Conservation (phyloP, 2,329 filamentous ascomycete genomes). For the Fusarium sp. region DNA sequence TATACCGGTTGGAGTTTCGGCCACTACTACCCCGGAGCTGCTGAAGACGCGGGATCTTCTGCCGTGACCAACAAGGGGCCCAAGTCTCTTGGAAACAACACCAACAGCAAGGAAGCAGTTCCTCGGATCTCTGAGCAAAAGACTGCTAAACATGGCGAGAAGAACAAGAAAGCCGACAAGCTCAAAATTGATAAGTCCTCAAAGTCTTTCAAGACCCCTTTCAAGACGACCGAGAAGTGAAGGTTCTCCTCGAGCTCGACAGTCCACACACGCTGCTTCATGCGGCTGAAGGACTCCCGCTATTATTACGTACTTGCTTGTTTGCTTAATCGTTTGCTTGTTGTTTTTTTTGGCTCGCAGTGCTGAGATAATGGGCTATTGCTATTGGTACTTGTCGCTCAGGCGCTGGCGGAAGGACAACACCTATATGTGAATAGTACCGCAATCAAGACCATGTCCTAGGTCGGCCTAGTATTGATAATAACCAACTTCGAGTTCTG, state of each 20-base stretch:
- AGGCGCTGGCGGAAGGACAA: background rate
- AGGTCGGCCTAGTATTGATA: background rate
- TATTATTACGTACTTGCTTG: background rate
- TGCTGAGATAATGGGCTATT: background rate
- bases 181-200: background rate
- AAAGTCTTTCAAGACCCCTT: background rate
- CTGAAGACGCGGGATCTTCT: background rate
- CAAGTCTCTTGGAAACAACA: background rate
- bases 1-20: slow-evolving; percentile 31
- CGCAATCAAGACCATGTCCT: background rate
- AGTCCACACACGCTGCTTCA: background rate
- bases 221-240: slow-evolving; percentile 1
- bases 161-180: slow-evolving; percentile 8
- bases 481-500: background rate
- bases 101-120: background rate
- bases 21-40: slow-evolving; percentile 38
- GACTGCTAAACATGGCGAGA: background rate
- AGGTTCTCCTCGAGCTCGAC: background rate
- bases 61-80: slow-evolving; percentile 3
- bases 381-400: background rate
- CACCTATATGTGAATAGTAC: background rate
- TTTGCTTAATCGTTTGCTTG: background rate
- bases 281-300: background rate
- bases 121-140: slow-evolving; percentile 8
- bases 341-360: background rate